Percentiles rank a stretch among this genome's conserved stretches.
Conservation (phyloP, 2,329 filamentous ascomycete species). For the Nectriaceae sp. region DNA sequence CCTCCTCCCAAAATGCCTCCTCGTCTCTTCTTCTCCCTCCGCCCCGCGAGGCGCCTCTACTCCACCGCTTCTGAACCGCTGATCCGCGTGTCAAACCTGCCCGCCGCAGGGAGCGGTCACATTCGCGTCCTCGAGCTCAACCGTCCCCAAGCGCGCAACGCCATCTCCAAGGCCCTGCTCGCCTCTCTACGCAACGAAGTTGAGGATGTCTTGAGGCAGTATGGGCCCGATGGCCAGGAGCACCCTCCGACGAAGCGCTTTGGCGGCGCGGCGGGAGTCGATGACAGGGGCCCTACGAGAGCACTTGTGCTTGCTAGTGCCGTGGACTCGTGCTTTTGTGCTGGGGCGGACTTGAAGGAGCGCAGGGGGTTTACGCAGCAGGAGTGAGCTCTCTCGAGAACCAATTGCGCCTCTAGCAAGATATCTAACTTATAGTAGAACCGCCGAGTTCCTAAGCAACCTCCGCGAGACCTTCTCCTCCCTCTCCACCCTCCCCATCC, state of each 20-base stretch:
- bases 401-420: background rate
- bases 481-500: conserved; percentile 77
- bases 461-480: conserved; percentile 76
- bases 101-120: conserved; percentile 76
- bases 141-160: conserved; percentile 82
- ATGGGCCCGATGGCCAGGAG: conserved; percentile 57
- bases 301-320: conserved; percentile 84
- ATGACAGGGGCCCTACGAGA: conserved; percentile 63
- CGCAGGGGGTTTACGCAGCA: conserved; percentile 72
- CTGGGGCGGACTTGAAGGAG: conserved; percentile 93
- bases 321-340: conserved; percentile 86
- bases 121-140: conserved; percentile 90
- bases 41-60: conserved; percentile 37
- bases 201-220: conserved; percentile 67
- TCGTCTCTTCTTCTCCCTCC: conserved; percentile 22
- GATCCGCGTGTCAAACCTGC: conserved; percentile 72
- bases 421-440: conserved; percentile 51
- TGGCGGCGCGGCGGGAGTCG: conserved; percentile 46
- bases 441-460: conserved; percentile 72
- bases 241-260: conserved; percentile 41
- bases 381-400: conserved; percentile 59
- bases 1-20: conserved; percentile 32
- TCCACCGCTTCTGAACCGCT: conserved; percentile 52
- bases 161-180: conserved; percentile 80
- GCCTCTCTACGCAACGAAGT: conserved; percentile 71